Evolutionary conservation across 495 filamentous ascomycete genomes (phyloP).

Genomic region (Collariella sp.): DNA sequence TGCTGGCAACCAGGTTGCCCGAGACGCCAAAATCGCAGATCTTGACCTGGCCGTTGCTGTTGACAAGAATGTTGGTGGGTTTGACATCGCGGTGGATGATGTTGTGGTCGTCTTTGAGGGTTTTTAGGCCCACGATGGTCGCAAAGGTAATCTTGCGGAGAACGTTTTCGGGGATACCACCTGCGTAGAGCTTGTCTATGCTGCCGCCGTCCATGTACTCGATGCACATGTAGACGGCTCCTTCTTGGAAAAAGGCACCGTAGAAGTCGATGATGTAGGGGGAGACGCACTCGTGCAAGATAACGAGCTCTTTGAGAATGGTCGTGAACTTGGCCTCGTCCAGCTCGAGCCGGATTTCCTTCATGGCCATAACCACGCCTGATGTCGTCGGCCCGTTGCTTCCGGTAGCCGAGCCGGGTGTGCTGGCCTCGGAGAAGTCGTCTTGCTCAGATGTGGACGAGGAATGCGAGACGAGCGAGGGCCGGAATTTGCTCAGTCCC

Average conservation of each 20-base stretch:
- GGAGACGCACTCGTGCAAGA: slow-evolving; percentile 88
- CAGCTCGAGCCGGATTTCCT: slow-evolving; percentile 93
- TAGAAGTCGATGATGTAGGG: slow-evolving; percentile 98
- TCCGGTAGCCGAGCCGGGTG: slow-evolving; percentile 13
- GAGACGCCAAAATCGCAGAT: slow-evolving; percentile 98
- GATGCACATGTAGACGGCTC: slow-evolving; percentile 98
- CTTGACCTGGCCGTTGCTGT: slow-evolving; percentile 84
- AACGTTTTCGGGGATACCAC: slow-evolving; percentile 81
- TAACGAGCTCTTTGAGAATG: slow-evolving; percentile 97
- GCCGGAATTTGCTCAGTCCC: slow-evolving; percentile 56
- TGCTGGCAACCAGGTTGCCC: slow-evolving; percentile 92
- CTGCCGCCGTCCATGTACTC: slow-evolving; percentile 99
- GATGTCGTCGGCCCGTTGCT: slow-evolving; percentile 32
- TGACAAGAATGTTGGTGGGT: slow-evolving; percentile 93
- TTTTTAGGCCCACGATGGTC: slow-evolving; percentile 84
- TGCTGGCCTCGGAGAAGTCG: slow-evolving; percentile 12
- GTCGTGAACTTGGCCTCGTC: slow-evolving; percentile 94
- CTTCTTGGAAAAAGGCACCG: slow-evolving; percentile 98
- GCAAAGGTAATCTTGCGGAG: slow-evolving; percentile 87
- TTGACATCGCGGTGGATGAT: slow-evolving; percentile 99
- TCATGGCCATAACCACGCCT: slow-evolving; percentile 95
- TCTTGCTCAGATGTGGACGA: slow-evolving; percentile 26
- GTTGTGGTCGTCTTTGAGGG: slow-evolving; percentile 95
- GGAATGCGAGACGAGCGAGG: slow-evolving; percentile 22
- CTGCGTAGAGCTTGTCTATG: slow-evolving; percentile 92